Evolutionary conservation across 768 basidiomycete species (phyloP), one percentile per base, ranked within the genome.

Genomic region (Amanita rubescens): DNA sequence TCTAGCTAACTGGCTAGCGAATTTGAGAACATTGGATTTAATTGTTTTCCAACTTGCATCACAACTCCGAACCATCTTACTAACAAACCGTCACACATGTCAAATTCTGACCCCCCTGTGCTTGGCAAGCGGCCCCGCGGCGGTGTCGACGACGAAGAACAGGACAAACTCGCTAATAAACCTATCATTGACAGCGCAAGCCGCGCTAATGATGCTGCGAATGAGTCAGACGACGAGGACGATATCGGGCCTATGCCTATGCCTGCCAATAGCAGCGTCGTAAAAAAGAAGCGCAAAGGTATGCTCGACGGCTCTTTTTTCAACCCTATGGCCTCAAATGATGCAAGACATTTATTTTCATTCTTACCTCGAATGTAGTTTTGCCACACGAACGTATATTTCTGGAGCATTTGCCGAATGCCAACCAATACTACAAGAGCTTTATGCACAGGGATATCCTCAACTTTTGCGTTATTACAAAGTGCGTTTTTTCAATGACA

Each of bases 381-480:
- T 79, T 98, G 6, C 93, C 89, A 0, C 94, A 97, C 67, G 96
- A 98, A 74, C 79, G 83, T 59, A 75, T 97, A 15, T 98, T 90
- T 71, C 77, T 99, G 42, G 91, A 93, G 35, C 91, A 95, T 70
- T 73, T 99, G 17, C 96, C 96, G 1, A 82, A 82, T 60, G 80
- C 92, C 50, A 91, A 97, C 68, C 84, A 96, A 59, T 99, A 99
- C 72, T 87, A 84, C 74, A 94, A 94, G 72, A 94, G 90, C 55
- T 97, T 97, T 71, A 97, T 99, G 96, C 96, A 99, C 67, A 75
- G 94, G 47, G 95, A 98, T 58, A 80, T 83, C 33, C 76, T 98
- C 57, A 95, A 93, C 64, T 94, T 90, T 59, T 84, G 83, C 35
- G 82, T 89, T 20, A 84, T 93, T 62, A 97, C 96, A 15, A 89